Percentiles rank a stretch among this genome's conserved stretches.
These are phyloP conservation scores for Cajanus cajan DNA, from an alignment of 306 rosid genomes.

Conservation along the genomic window DNA sequence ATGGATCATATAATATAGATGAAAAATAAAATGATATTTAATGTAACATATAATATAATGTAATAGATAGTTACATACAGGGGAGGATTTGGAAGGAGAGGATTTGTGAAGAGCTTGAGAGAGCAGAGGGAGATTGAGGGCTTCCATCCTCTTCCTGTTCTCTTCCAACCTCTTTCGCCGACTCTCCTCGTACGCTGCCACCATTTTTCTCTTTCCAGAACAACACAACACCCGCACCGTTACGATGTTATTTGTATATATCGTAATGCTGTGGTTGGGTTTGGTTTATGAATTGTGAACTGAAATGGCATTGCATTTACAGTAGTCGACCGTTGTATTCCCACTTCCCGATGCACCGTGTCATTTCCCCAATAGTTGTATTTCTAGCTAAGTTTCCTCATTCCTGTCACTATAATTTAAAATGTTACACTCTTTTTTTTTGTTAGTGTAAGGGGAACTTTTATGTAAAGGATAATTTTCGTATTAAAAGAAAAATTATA, in stretches of 20 bases:
- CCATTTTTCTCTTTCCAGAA: conserved; percentile 19
- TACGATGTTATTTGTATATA: too few species aligned
- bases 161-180: conserved; percentile 72
- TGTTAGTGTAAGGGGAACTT: too few species aligned
- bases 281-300: too few species aligned
- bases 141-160: conserved; percentile 73
- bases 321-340: conserved; percentile 48
- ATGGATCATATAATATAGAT: not conserved
- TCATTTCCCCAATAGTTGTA: not conserved
- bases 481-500: too few species aligned
- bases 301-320: not conserved
- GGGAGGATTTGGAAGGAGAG: conserved; percentile 54
- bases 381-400: not conserved
- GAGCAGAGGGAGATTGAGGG: conserved; percentile 62
- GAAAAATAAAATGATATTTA: not conserved
- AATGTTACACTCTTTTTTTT: too few species aligned
- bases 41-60: too few species aligned
- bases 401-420: not conserved
- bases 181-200: conserved; percentile 62
- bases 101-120: conserved; percentile 54
- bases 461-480: too few species aligned
- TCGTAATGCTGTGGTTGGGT: too few species aligned
- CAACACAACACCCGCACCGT: too few species aligned
- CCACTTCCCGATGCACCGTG: conserved; percentile 14
- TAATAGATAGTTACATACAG: conserved; percentile 43